A percentile compares a stretch with the other conserved stretches of the same genome.
phyloP scores from a whole-genome alignment of 2,329 filamentous ascomycete species.

The Leptographium galeiforme region DNA sequence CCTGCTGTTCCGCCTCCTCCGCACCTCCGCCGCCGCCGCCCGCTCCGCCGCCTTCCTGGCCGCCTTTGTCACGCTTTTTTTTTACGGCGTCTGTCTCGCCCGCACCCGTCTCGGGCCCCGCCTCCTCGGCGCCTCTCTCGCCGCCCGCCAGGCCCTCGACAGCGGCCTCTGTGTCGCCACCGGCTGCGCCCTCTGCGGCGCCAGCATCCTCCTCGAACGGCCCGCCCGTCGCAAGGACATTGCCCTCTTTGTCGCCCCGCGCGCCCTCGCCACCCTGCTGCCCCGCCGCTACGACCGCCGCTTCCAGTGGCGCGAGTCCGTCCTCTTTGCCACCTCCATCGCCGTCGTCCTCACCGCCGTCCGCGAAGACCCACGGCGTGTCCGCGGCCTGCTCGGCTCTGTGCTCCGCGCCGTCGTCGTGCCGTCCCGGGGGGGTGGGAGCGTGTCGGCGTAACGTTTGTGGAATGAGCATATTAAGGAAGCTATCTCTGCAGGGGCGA shows the following conservation, averaged over 20 bases:
- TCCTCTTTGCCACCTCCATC: conserved; percentile 52
- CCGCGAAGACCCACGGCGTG: conserved; percentile 45
- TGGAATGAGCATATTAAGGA: too few relatives aligned
- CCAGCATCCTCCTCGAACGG: conserved; percentile 66
- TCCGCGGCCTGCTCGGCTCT: conserved; percentile 55
- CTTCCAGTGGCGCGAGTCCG: conserved; percentile 53
- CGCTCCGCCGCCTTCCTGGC: conserved; percentile 68
- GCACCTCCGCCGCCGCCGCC: conserved; percentile 34
- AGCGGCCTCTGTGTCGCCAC: conserved; percentile 54
- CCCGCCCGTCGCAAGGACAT: conserved; percentile 56
- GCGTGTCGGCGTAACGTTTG: too few relatives aligned
- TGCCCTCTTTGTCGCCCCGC: conserved; percentile 66
- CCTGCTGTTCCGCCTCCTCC: conserved; percentile 29
- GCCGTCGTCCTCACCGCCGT: conserved; percentile 58
- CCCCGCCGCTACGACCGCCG: conserved; percentile 52
- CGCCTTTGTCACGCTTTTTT: conserved; percentile 65
- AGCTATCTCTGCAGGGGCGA: too few relatives aligned
- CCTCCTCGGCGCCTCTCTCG: conserved; percentile 41
- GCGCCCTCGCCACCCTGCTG: conserved; percentile 61
- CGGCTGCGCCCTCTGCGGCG: conserved; percentile 66
- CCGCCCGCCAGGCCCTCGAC: conserved; percentile 38
- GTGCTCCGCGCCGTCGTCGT: conserved; percentile 38
- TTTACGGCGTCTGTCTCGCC: conserved; percentile 71
- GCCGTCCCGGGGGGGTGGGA: background rate
- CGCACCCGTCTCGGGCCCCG: conserved; percentile 61